These are phyloP conservation scores for Eucalyptus cloeziana DNA, from an alignment of 345 rosid genomes.

Conservation along the genomic window DNA sequence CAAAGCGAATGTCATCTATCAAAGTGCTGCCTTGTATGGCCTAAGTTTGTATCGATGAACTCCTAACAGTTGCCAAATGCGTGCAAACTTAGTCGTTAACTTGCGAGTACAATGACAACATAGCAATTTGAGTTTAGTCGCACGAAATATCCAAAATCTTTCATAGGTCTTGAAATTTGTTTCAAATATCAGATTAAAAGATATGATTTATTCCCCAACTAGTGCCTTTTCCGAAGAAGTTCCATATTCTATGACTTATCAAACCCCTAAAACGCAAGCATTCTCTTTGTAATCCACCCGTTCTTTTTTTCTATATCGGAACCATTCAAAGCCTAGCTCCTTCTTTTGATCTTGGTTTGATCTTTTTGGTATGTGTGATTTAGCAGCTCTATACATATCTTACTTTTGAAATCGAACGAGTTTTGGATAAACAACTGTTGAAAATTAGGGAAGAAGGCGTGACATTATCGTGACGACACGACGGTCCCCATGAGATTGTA, in stretches of 20 bases:
- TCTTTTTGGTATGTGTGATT: background rate
- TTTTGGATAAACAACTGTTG: background rate
- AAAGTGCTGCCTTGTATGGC: background rate
- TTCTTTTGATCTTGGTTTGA: background rate
- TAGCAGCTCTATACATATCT: background rate
- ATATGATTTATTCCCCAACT: background rate
- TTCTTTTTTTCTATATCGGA: background rate
- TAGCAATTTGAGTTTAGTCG: background rate
- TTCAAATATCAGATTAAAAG: background rate
- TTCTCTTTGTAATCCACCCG: background rate
- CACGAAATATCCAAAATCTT: background rate
- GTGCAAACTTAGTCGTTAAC: background rate
- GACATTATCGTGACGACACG: background rate
- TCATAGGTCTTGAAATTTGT: background rate
- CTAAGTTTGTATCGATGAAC: background rate
- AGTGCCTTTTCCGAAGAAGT: background rate
- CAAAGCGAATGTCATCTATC: background rate
- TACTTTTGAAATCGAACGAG: background rate
- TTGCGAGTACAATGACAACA: rapidly evolving
- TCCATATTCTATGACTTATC: background rate
- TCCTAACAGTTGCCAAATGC: background rate
- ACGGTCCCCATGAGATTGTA: background rate
- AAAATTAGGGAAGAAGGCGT: background rate
- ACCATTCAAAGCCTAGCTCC: background rate
- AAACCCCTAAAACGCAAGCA: background rate